A percentile compares a stretch with the other conserved stretches of the same genome.
These are phyloP conservation scores for Aspergillus alliaceus DNA, from an alignment of 2,329 filamentous ascomycete genomes.

Conservation along the genomic window DNA sequence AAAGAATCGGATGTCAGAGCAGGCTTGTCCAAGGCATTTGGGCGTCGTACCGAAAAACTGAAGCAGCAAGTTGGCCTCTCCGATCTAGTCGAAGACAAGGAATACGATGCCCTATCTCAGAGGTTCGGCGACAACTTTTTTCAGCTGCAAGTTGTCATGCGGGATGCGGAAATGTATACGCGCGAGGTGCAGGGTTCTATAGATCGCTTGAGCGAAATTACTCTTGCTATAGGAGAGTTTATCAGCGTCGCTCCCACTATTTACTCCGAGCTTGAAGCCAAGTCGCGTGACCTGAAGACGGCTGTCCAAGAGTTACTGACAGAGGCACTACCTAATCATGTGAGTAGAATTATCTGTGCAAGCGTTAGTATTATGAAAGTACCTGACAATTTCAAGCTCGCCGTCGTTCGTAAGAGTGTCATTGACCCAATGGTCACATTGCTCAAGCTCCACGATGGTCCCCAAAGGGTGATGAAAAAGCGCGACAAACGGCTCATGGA, in stretches of 20 bases:
- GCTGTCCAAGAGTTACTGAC: constrained; percentile 83
- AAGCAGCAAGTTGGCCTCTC: constrained; percentile 67
- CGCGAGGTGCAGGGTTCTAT: constrained; percentile 79
- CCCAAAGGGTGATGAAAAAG: constrained; percentile 88
- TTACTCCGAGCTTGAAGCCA: constrained; percentile 84
- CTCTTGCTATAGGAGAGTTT: constrained; percentile 78
- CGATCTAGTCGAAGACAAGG: constrained; percentile 72
- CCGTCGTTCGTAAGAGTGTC: constrained; percentile 74
- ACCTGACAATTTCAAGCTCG: constrained; percentile 41
- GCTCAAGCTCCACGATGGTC: constrained; percentile 77
- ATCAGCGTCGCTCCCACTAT: constrained; percentile 69
- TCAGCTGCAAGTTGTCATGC: constrained; percentile 84
- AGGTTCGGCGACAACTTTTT: constrained; percentile 91
- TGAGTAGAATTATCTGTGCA: constrained; percentile 38
- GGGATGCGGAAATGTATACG: constrained; percentile 91
- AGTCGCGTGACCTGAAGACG: constrained; percentile 89
- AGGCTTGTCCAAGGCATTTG: constrained; percentile 86
- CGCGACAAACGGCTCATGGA: constrained; percentile 89
- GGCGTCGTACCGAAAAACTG: constrained; percentile 82
- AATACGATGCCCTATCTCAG: constrained; percentile 78
- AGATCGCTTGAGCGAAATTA: constrained; percentile 75
- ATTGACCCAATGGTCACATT: constrained; percentile 80
- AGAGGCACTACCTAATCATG: constrained; percentile 80
- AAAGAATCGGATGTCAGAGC: constrained; percentile 85
- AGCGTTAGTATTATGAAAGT: background rate